Percentiles rank a stretch among this genome's conserved stretches.
Conservation (phyloP, 129 eudicot genomes). For the Arctium lappa region DNA sequence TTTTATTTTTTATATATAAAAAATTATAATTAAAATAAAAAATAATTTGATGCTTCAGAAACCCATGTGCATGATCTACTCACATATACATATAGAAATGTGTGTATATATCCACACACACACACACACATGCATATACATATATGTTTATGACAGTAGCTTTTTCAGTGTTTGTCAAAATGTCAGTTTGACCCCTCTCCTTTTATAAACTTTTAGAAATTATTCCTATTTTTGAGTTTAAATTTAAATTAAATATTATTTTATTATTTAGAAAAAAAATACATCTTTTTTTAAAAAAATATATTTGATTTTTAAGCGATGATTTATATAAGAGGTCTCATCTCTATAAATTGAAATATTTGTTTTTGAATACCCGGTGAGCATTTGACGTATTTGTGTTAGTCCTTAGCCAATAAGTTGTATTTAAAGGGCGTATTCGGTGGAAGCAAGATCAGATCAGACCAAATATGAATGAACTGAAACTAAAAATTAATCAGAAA, state of each 20-base stretch:
- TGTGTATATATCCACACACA: slow-evolving; percentile 1
- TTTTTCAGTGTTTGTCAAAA: slow-evolving; percentile 25
- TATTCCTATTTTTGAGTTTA: neutral
- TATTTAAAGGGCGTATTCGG: neutral
- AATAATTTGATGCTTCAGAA: slow-evolving; percentile 10
- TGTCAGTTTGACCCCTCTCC: slow-evolving; percentile 31
- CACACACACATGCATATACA: slow-evolving; percentile 2
- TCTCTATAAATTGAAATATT: too few species aligned
- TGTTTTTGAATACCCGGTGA: neutral
- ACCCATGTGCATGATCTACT: slow-evolving; percentile 29
- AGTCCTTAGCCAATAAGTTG: neutral
- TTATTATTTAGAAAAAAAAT: too few species aligned
- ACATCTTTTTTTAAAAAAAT: too few species aligned
- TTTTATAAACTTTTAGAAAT: neutral
- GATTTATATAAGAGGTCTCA: neutral
- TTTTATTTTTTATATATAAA: neutral
- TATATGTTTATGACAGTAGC: slow-evolving; percentile 19
- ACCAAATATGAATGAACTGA: too few species aligned
- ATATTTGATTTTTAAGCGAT: neutral
- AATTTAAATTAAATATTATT: too few species aligned
- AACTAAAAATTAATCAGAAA: neutral
- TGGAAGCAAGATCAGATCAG: neutral
- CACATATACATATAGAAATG: neutral
- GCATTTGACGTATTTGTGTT: too few species aligned
- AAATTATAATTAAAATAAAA: neutral